Base-by-base conservation (phyloP, 257 asterid species). In the Apocynum venetum region DNA sequence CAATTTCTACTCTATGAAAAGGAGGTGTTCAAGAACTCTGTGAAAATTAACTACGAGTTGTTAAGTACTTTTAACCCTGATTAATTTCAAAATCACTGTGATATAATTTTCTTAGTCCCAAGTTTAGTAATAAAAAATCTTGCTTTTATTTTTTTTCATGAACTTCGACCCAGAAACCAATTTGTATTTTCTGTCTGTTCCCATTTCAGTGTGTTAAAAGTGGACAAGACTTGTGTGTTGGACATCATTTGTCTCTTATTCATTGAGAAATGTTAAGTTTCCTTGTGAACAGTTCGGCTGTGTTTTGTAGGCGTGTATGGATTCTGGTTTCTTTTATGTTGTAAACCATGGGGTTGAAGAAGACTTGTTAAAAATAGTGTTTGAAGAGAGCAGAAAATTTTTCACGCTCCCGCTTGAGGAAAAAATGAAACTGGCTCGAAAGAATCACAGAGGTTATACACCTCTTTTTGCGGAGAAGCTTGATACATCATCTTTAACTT, bases 281-380 rank as follows among this genome's bases (percentile, higher is more conserved):
- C n/a, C 35, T 56, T 71, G 31, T 13, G 15, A 35, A 13, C 9
- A 15, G 31, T 56, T 60, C 41, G 49, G n/a, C 69, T 17, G 35
- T 57, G 0, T 46, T 8, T 17, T 72, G 65, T 71, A 89, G 92
- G 94, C 90, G 10, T 89, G 94, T 81, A 36, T 73, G 47, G 87
- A 85, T 11, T 79, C 38, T 49, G 94, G 94, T 56, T 89, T 89
- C 87, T 89, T 88, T 84, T 89, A 89, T 89, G 83, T 89, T 55
- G 81, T 85, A 72, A 88, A 88, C 73, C 94, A 89, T 77, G 94
- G 89, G n/a, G 76, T 89, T 17, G 88, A 86, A 8, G 85, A 88
- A 67, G 81, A 68, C 6, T 46, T 86, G 73, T 73, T 88, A 19
- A 71, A 76, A n/a, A 60, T 78, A 73, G 90, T 86, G 75, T 68